phyloP scores from a whole-genome alignment of 805 yeast species.

The Schizosaccharomyces osmophilus region DNA sequence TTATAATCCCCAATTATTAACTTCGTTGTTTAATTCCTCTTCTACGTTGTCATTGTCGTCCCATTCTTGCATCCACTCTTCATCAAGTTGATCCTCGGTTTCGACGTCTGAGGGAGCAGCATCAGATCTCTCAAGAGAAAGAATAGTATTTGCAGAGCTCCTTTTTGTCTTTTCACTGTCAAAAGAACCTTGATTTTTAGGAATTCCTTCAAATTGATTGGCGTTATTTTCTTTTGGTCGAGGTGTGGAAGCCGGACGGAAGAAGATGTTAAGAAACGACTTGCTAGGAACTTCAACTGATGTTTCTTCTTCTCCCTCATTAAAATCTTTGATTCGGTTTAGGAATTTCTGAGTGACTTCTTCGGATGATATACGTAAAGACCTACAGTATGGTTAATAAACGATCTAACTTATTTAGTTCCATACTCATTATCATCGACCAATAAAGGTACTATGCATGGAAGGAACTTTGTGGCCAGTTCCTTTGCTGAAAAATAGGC shows the following conservation, averaged over 20 bases:
- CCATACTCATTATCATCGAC: conserved; percentile 33
- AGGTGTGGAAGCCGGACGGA: neutral
- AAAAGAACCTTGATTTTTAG: neutral
- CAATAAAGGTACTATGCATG: conserved; percentile 63
- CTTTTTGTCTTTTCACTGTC: neutral
- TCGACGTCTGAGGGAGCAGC: neutral
- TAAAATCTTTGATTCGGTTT: neutral
- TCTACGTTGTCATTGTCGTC: neutral
- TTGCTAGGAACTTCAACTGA: neutral
- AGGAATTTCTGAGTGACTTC: neutral
- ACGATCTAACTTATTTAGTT: no score
- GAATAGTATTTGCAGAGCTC: no score
- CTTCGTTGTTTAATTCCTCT: neutral
- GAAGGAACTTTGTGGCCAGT: conserved; percentile 55
- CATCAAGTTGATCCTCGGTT: neutral
- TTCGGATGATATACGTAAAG: neutral
- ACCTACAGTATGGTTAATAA: neutral
- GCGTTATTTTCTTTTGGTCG: no score
- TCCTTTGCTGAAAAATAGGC: conserved; percentile 49
- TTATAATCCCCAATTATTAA: neutral
- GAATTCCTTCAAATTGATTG: neutral
- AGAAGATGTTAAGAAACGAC: neutral
- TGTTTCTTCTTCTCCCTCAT: neutral
- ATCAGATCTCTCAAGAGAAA: no score
- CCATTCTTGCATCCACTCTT: neutral